These are phyloP conservation scores for Colletotrichum sp. DNA, from an alignment of 2,329 filamentous ascomycete genomes.

Conservation along the genomic window DNA sequence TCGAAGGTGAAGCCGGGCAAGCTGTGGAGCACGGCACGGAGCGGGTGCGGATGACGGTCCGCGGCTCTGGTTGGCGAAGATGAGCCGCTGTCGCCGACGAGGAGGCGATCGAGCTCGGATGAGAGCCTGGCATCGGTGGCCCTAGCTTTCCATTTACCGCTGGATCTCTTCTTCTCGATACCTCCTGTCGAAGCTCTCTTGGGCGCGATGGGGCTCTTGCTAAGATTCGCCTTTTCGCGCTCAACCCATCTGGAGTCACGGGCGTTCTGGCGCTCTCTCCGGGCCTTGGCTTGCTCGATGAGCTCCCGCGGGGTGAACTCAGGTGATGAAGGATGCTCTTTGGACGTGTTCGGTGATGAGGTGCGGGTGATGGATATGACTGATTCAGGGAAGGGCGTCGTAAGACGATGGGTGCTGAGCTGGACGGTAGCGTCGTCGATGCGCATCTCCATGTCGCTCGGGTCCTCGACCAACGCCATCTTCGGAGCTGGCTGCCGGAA, in stretches of 20 bases:
- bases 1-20: slow-evolving; percentile 3
- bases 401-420: neutral
- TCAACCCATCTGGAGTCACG: neutral
- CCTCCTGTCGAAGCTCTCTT: neutral
- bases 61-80: neutral
- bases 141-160: neutral
- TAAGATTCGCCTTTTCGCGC: neutral
- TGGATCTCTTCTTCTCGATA: slow-evolving; percentile 2
- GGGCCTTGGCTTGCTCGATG: neutral
- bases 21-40: neutral
- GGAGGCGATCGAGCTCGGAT: neutral
- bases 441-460: neutral
- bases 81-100: neutral
- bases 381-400: neutral
- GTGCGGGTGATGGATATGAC: neutral
- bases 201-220: neutral
- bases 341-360: neutral
- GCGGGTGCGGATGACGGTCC: neutral
- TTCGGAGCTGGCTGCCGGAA: neutral
- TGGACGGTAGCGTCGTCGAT: neutral
- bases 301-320: neutral
- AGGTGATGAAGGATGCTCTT: neutral
- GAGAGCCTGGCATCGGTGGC: neutral
- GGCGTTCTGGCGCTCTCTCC: neutral
- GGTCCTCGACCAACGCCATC: neutral